A percentile compares a stretch with the other conserved stretches of the same genome.
These are phyloP conservation scores for Acanthochlamys bracteata DNA, from an alignment of 106 monocot species.

Conservation along the genomic window DNA sequence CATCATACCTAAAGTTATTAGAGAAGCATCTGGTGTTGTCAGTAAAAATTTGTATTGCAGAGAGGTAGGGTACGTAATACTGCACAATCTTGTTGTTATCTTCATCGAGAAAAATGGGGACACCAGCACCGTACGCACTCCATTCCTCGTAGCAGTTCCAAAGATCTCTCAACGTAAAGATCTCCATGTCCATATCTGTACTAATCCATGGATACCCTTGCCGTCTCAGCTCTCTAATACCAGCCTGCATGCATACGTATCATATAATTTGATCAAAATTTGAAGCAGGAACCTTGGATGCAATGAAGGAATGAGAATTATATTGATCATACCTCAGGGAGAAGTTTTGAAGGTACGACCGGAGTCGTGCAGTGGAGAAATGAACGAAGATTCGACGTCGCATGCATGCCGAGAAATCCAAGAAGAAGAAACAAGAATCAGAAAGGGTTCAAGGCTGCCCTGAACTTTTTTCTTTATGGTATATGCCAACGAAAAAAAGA, in stretches of 20 bases:
- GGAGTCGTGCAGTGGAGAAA: slow-evolving; percentile 28
- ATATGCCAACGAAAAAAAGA: too few relatives aligned
- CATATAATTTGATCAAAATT: too few relatives aligned
- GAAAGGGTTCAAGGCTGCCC: too few relatives aligned
- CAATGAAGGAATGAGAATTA: too few relatives aligned
- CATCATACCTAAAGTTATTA: too few relatives aligned
- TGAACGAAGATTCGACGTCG: slow-evolving; percentile 20
- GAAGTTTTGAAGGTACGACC: slow-evolving; percentile 12
- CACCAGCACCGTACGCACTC: slow-evolving; percentile 33
- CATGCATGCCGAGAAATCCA: background rate
- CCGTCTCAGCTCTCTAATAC: too few relatives aligned
- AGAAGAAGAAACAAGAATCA: too few relatives aligned
- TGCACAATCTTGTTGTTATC: slow-evolving; percentile 15
- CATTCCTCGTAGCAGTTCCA: slow-evolving; percentile 31
- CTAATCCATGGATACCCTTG: too few relatives aligned
- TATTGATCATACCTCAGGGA: slow-evolving; percentile 37
- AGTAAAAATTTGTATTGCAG: slow-evolving; percentile 13
- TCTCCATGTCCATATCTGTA: slow-evolving; percentile 4
- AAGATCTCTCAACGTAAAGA: slow-evolving; percentile 22
- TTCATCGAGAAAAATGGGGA: slow-evolving; percentile 2
- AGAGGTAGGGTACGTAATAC: slow-evolving; percentile 31
- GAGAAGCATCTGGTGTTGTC: background rate
- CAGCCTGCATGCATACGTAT: too few relatives aligned
- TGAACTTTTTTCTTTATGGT: too few relatives aligned
- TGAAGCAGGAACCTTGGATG: too few relatives aligned